Percentiles rank a stretch among this genome's conserved stretches.
Evolutionary conservation across 106 monocot genomes (phyloP).

Genomic region (Apostasia ramifera): DNA sequence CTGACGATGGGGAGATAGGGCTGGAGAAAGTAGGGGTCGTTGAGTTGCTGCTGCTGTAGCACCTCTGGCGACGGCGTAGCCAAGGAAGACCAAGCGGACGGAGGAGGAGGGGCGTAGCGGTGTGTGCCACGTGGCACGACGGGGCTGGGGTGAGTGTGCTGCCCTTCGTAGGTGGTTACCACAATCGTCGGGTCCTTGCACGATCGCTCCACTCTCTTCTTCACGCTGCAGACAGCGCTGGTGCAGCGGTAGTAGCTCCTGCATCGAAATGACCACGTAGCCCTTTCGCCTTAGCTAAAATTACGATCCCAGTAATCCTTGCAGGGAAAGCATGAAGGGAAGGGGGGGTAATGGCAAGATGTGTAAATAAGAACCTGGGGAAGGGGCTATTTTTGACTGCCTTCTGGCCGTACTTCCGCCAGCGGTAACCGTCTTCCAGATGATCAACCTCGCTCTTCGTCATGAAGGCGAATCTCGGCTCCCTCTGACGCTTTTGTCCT

Average conservation of each 20-base stretch:
- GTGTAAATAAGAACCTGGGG: constrained; percentile 40
- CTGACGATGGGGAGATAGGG: neutral
- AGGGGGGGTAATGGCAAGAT: constrained; percentile 11
- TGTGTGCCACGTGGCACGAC: constrained; percentile 27
- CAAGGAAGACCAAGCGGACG: neutral
- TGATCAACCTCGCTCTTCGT: constrained; percentile 86
- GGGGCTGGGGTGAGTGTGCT: constrained; percentile 62
- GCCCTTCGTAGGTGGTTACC: constrained; percentile 75
- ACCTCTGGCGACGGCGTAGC: neutral
- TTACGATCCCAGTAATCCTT: neutral
- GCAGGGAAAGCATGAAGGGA: neutral
- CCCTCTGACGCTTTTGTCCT: constrained; percentile 60
- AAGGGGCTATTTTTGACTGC: constrained; percentile 81
- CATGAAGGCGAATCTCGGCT: constrained; percentile 67
- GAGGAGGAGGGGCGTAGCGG: neutral
- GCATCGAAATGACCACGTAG: constrained; percentile 7
- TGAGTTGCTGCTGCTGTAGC: too few species aligned
- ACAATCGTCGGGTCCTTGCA: constrained; percentile 48
- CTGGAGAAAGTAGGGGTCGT: neutral
- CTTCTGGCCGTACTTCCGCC: constrained; percentile 89
- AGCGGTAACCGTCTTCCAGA: constrained; percentile 73
- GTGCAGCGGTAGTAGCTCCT: constrained; percentile 92
- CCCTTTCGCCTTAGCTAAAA: neutral
- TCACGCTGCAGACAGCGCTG: constrained; percentile 53
- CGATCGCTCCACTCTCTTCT: constrained; percentile 73